Base-by-base conservation (phyloP, 2,329 filamentous ascomycete genomes). In the Arachnomyces sp. region DNA sequence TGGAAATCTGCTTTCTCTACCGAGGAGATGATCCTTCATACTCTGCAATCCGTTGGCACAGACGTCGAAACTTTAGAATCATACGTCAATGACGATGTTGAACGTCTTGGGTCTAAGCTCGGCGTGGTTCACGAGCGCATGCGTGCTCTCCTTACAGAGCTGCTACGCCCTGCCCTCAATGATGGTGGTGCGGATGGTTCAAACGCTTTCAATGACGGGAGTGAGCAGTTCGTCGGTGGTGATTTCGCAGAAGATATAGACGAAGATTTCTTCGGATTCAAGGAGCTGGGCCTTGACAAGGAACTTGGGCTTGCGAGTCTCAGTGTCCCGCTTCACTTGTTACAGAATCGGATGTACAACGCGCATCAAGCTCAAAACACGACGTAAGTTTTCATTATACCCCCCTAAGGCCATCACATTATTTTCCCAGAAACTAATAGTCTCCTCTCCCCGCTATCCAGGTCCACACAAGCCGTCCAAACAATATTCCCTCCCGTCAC, bases 211-310 rank as follows among this genome's bases (percentile, higher is more conserved):
- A 87, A 93, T 47, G 92, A 98, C 54, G 90, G 89, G 49, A 94
- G 88, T 61, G 92, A 98, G 49, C 92, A 96, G 58, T 98, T 96
- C 52, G 81, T 95, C 35, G 87, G 85, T 34, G 92, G 92, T 46
- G 92, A 98, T 62, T 98, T 98, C 60, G 92, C 92, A 1, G 92
- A 95, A 59, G 92, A 98, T 52, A 83, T 98, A 9, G 90, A 89
- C 45, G 92, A 98, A 68, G 92, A 98, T 66, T 98, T 95, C 75
- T 98, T 98, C 56, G 92, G 92, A 18, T 96, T 98, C 76, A 89
- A 88, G 58, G 89, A 94, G 44, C 77, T 98, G 34, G 92, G 92
- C 32, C 74, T 98, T 43, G 88, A 94, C 55, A 82, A 81, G 52
- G 92, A 98, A 59, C 83, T 96, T 58, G 89, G 89, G 13, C 73